Conservation (phyloP, 1,284 basidiomycete genomes). For the Ceratobasidium sp. region DNA sequence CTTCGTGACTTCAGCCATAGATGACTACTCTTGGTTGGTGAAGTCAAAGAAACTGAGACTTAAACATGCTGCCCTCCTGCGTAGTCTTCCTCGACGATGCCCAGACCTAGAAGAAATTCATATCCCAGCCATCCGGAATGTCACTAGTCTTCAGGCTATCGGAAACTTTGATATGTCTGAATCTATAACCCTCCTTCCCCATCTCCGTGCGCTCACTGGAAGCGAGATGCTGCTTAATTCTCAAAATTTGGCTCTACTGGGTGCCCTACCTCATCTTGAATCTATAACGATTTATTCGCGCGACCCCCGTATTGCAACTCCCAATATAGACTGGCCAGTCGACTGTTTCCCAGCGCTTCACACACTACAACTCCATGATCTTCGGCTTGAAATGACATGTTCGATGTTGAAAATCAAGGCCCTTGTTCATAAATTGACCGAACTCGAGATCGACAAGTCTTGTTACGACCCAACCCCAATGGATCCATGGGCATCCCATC, state of each 20-base stretch:
- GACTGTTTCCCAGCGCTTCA: slow-evolving; percentile 2
- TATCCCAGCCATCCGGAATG: background rate
- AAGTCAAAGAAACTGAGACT: background rate
- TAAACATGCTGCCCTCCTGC: background rate
- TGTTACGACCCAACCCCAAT: background rate
- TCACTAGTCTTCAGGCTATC: background rate
- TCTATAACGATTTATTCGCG: background rate
- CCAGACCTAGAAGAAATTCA: slow-evolving; percentile 21
- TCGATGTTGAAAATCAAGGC: background rate
- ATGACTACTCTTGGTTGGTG: background rate
- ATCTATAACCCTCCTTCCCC: background rate
- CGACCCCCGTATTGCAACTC: background rate
- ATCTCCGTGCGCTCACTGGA: background rate
- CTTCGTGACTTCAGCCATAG: background rate
- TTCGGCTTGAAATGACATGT: background rate
- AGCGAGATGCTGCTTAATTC: background rate
- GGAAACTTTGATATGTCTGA: background rate
- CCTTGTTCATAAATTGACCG: background rate
- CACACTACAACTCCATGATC: background rate
- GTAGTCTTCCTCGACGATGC: background rate
- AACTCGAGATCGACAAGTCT: background rate
- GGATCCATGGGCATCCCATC: too few relatives aligned
- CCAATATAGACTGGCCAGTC: background rate
- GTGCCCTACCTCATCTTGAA: slow-evolving; percentile 10
- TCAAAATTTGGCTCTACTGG: slow-evolving; percentile 8